Percentiles rank a stretch among this genome's conserved stretches.
phyloP scores from a whole-genome alignment of 306 rosid genomes.

The Fragaria vesca region DNA sequence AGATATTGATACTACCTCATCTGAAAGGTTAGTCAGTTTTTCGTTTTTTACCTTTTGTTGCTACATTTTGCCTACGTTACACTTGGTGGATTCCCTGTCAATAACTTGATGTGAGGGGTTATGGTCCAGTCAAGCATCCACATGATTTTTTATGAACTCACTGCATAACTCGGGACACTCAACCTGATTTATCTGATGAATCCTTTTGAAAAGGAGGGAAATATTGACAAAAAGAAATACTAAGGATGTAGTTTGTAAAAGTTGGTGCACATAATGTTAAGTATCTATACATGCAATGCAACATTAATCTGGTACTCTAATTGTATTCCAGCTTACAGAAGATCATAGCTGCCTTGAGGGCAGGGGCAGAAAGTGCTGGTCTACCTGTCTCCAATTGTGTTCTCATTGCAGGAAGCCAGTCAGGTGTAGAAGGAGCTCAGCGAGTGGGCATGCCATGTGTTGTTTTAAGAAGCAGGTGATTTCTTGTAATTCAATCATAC shows the following conservation, averaged over 20 bases:
- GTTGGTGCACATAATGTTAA: background rate
- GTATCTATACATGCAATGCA: background rate
- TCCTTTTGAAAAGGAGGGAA: background rate
- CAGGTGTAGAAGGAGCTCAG: constrained; percentile 75
- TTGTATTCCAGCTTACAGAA: constrained; percentile 57
- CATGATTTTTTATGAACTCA: background rate
- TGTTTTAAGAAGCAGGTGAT: constrained; percentile 83
- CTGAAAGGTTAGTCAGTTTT: constrained; percentile 60
- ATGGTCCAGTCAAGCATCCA: constrained; percentile 1
- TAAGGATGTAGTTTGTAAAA: background rate
- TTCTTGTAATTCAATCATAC: constrained; percentile 13
- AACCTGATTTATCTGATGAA: background rate
- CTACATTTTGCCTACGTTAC: background rate
- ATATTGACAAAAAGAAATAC: background rate
- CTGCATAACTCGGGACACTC: background rate
- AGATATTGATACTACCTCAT: constrained; percentile 61
- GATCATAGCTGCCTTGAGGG: constrained; percentile 74
- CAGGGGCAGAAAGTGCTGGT: constrained; percentile 84
- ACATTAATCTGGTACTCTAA: constrained; percentile 8
- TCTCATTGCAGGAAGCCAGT: constrained; percentile 87
- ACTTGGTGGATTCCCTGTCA: background rate
- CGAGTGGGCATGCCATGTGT: constrained; percentile 82
- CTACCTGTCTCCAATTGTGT: constrained; percentile 63
- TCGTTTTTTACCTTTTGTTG: background rate
- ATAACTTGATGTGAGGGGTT: background rate